Conservation (phyloP, 495 filamentous ascomycete species). For the Podospora sp. region DNA sequence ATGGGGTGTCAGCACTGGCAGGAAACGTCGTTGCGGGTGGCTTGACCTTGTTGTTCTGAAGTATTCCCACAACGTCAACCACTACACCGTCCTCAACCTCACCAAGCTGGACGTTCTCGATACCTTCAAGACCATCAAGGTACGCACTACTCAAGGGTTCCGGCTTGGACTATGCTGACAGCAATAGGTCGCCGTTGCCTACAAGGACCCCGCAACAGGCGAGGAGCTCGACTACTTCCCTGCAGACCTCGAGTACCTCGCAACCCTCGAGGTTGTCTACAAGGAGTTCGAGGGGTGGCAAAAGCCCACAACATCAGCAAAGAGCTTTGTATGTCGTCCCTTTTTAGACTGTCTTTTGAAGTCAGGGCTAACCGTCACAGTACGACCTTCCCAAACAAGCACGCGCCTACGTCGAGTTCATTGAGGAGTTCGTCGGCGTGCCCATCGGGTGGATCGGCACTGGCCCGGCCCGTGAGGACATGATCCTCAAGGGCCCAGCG, state of each 20-base stretch:
- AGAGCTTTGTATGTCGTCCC: conserved; percentile 30
- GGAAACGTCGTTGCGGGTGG: conserved; percentile 85
- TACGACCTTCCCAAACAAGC: conserved; percentile 76
- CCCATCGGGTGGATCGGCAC: conserved; percentile 77
- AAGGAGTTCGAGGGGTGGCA: conserved; percentile 80
- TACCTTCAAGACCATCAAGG: conserved; percentile 76
- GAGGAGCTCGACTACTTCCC: conserved; percentile 43
- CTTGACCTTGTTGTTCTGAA: conserved; percentile 85
- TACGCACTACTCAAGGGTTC: background rate
- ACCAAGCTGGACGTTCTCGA: conserved; percentile 88
- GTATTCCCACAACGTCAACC: conserved; percentile 70
- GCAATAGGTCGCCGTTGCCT: conserved; percentile 61
- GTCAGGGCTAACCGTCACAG: conserved; percentile 45
- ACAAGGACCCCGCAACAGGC: conserved; percentile 55
- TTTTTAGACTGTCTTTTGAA: background rate
- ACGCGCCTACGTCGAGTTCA: conserved; percentile 70
- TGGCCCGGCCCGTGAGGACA: conserved; percentile 67
- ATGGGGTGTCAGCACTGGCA: conserved; percentile 80
- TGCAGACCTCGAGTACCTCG: conserved; percentile 39
- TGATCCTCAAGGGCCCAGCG: conserved; percentile 29
- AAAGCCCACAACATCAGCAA: conserved; percentile 56
- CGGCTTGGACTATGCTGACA: background rate
- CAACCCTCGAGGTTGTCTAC: conserved; percentile 63
- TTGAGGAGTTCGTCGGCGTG: conserved; percentile 71
- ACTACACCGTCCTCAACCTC: conserved; percentile 78